Percentiles rank a stretch among this genome's conserved stretches.
phyloP scores from a whole-genome alignment of 164 flowering plant species.

The Umbellularia californica region DNA sequence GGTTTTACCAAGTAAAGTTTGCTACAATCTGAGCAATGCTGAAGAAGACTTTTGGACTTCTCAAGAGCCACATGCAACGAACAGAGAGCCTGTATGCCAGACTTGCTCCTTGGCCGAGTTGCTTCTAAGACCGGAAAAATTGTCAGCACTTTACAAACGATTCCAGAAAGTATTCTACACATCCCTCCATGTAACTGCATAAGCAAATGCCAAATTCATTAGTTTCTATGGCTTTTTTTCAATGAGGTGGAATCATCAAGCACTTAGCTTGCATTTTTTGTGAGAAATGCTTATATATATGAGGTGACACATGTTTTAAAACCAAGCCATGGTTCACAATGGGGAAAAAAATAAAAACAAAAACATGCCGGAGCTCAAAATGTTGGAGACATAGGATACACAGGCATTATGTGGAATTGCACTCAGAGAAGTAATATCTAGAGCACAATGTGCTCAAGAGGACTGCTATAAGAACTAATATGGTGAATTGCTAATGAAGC shows the following conservation, averaged over 20 bases:
- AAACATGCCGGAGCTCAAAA: not conserved
- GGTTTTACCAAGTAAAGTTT: slow-evolving; percentile 85
- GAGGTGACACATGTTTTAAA: not conserved
- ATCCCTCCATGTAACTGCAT: slow-evolving; percentile 90
- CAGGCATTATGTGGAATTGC: not conserved
- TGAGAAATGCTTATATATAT: not conserved
- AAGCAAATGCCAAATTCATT: not conserved
- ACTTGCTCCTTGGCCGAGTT: slow-evolving; percentile 87
- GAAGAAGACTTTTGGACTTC: slow-evolving; percentile 84
- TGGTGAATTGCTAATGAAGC: not conserved
- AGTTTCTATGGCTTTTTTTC: not conserved
- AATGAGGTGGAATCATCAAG: not conserved
- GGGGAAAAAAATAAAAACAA: no score
- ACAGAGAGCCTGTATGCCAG: slow-evolving; percentile 95
- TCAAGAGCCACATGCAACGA: slow-evolving; percentile 90
- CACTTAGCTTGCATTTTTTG: not conserved
- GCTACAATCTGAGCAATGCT: slow-evolving; percentile 89
- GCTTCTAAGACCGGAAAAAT: slow-evolving; percentile 90
- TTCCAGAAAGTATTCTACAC: slow-evolving; percentile 67
- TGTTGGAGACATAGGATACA: not conserved
- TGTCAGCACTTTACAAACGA: slow-evolving; percentile 66
- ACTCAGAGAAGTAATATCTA: not conserved
- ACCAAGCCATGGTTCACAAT: not conserved
- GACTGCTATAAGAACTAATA: not conserved
- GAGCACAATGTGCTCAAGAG: not conserved